Conservation (phyloP, 2,329 filamentous ascomycete species). For the Aspergillus luchuensis region DNA sequence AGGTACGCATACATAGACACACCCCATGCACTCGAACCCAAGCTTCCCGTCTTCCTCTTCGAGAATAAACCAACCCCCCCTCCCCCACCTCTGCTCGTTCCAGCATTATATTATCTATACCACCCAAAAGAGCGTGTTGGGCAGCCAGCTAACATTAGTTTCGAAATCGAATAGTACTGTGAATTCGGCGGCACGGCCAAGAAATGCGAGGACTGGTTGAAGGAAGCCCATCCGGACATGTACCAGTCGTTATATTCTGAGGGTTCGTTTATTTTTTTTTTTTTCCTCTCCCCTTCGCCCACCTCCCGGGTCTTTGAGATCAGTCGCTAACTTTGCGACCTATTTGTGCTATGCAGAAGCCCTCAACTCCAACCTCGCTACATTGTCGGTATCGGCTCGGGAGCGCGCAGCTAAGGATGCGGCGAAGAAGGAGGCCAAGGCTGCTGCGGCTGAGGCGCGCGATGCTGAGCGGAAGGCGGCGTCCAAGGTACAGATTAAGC, state of each 20-base stretch:
- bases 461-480: slow-evolving; percentile 79
- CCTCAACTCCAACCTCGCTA: slow-evolving; percentile 78
- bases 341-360: slow-evolving; percentile 58
- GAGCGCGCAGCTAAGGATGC: slow-evolving; percentile 95
- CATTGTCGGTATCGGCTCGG: slow-evolving; percentile 85
- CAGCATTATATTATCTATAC: too few relatives aligned
- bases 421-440: slow-evolving; percentile 94
- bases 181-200: slow-evolving; percentile 96
- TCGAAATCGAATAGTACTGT: slow-evolving; percentile 71
- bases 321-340: background rate
- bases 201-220: slow-evolving; percentile 96
- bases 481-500: slow-evolving; percentile 86
- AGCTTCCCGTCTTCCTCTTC: too few relatives aligned
- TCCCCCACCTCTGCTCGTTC: too few relatives aligned
- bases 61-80: too few relatives aligned
- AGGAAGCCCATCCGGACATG: slow-evolving; percentile 70
- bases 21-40: too few relatives aligned
- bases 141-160: too few relatives aligned
- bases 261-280: slow-evolving; percentile 46
- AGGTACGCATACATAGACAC: slow-evolving; percentile 51
- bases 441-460: slow-evolving; percentile 80
- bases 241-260: slow-evolving; percentile 83
- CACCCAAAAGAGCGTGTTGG: too few relatives aligned
- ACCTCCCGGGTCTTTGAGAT: background rate
- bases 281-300: background rate